Evolutionary conservation across 176 grass and related monocot species (phyloP), one percentile per base, ranked within the genome.

Genomic region (Tuctoria greenei): DNA sequence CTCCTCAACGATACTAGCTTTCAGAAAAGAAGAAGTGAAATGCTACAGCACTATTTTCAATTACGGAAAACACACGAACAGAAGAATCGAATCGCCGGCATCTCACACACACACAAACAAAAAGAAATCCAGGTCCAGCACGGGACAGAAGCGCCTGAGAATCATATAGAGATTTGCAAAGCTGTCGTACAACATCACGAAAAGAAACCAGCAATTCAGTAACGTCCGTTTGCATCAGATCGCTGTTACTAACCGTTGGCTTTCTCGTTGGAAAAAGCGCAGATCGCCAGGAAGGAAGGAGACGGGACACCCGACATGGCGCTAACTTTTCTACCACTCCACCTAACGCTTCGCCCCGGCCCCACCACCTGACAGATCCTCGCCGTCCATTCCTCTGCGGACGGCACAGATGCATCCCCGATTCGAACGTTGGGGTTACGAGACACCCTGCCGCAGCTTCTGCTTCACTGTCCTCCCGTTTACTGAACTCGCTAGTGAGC

Each of bases 381-480:
- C 0, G 43, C 73, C 66, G 79, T 73, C 13, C 0, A 51, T 13
- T 13, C 1, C 23, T 2, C 0, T 4, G 1, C 59, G 16, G 16
- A 20, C 78, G 78, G 57, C 16, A 2, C 1, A 1, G 72, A 82
- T 25, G 59, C 57, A 58, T 14, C 12, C 12, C 59, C 18, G 42
- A 87, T 47, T 37, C 85, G 79, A 83, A 87, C 85, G 85, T 87
- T 87, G 79, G 67, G 25, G 20, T 39, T 66, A 81, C 60, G 23
- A 20, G 56, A 31, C 31, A 0, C 45, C 23, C 23, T 50, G 61
- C 14, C 31, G 49, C 37, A 24, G 66, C 60, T 38, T 55, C 69
- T 24, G 39, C 56, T 20, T 61, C 26, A 28, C 59, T 61, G 24
- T 43, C 69, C 6, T 25, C 65, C 74, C 42, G 74, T 37, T 2